Conservation (phyloP, 148 eudicot genomes). For the Tetragonia tetragonoides region DNA sequence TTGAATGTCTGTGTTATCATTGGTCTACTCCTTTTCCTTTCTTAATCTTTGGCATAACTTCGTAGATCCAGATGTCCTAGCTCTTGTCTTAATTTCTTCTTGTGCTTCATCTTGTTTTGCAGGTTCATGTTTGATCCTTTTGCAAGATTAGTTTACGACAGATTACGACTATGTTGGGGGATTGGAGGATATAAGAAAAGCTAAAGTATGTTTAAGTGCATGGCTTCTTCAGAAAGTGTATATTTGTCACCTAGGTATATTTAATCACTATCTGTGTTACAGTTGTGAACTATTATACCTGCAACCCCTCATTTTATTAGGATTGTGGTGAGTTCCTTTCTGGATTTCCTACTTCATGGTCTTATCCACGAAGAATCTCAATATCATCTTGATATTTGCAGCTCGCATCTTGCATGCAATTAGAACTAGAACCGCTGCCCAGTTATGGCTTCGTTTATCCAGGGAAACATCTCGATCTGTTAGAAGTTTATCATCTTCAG, state of each 20-base stretch:
- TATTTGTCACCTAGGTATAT: slow-evolving; percentile 7
- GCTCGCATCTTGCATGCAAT: slow-evolving; percentile 96
- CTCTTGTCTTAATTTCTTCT: neutral
- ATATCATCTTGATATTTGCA: slow-evolving; percentile 30
- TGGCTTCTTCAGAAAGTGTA: neutral
- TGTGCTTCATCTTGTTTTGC: slow-evolving; percentile 15
- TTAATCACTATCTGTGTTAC: slow-evolving; percentile 21
- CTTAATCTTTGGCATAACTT: neutral
- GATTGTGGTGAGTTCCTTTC: slow-evolving; percentile 67
- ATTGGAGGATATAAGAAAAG: slow-evolving; percentile 64
- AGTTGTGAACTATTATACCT: slow-evolving; percentile 73
- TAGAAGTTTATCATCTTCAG: slow-evolving; percentile 44
- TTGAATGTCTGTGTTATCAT: slow-evolving; percentile 26
- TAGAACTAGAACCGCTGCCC: slow-evolving; percentile 81
- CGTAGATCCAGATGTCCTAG: neutral
- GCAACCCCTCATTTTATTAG: slow-evolving; percentile 59
- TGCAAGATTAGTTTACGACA: slow-evolving; percentile 53
- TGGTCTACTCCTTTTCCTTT: too few species aligned
- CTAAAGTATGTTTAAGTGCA: slow-evolving; percentile 52
- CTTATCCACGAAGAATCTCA: slow-evolving; percentile 1
- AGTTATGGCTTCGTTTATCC: slow-evolving; percentile 59
- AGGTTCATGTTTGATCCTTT: slow-evolving; percentile 93
- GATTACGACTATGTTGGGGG: slow-evolving; percentile 83
- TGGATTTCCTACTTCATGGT: neutral
- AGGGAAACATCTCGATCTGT: slow-evolving; percentile 52